Evolutionary conservation across 1,139 yeast species (phyloP).

Genomic region (Blastobotrys arbuscula): DNA sequence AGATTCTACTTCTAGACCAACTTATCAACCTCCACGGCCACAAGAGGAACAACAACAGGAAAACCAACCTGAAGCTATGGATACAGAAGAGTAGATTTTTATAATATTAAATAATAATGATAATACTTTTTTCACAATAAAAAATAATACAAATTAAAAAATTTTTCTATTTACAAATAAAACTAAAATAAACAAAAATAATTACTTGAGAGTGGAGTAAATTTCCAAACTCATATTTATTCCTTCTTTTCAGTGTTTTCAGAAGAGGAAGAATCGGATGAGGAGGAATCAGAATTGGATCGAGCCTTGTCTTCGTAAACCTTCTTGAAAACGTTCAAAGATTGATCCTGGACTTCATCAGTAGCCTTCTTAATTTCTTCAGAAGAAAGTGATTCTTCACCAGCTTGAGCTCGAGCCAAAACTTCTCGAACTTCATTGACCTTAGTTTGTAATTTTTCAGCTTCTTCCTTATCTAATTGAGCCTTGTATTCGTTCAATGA

Average conservation of each 20-base stretch:
- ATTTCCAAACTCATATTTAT: too few relatives aligned
- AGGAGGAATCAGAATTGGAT: slow-evolving; percentile 24
- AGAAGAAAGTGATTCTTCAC: slow-evolving; percentile 69
- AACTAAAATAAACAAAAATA: not conserved
- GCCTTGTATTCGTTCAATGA: slow-evolving; percentile 93
- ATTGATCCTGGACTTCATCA: slow-evolving; percentile 88
- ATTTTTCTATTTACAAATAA: not conserved
- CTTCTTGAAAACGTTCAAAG: slow-evolving; percentile 91
- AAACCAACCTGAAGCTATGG: slow-evolving; percentile 1
- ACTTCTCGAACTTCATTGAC: slow-evolving; percentile 79
- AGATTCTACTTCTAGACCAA: slow-evolving; percentile 45
- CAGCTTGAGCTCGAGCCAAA: slow-evolving; percentile 90
- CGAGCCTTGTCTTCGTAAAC: slow-evolving; percentile 72
- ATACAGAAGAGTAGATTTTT: slow-evolving; percentile 3
- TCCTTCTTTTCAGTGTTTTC: slow-evolving; percentile 24
- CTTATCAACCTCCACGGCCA: slow-evolving; percentile 1
- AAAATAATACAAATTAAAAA: not conserved
- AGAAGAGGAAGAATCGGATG: slow-evolving; percentile 10
- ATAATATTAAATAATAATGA: not conserved
- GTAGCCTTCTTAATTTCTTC: slow-evolving; percentile 86
- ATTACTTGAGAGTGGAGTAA: not conserved
- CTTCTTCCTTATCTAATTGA: slow-evolving; percentile 81
- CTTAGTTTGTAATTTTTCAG: slow-evolving; percentile 77
- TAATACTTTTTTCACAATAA: not conserved
- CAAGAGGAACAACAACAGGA: slow-evolving; percentile 5